Conservation (phyloP, 1,139 yeast genomes). For the Kodamaea arcana region DNA sequence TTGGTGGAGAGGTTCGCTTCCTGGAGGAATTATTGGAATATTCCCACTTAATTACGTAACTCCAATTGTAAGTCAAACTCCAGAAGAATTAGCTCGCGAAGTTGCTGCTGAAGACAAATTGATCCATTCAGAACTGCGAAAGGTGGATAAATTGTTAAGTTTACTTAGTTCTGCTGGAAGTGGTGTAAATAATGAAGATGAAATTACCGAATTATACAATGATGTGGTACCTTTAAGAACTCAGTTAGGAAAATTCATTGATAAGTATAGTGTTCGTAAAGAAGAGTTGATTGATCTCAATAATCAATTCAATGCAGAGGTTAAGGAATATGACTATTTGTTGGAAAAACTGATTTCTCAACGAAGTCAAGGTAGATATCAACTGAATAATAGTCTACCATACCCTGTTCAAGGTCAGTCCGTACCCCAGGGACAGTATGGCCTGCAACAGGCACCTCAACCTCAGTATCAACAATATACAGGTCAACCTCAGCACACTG, state of each 20-base stretch:
- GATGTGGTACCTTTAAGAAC: slow-evolving; percentile 71
- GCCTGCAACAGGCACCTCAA: slow-evolving; percentile 4
- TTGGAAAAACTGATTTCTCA: slow-evolving; percentile 48
- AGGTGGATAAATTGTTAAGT: slow-evolving; percentile 29
- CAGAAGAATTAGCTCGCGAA: slow-evolving; percentile 38
- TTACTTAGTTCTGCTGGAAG: slow-evolving; percentile 42
- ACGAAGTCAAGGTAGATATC: slow-evolving; percentile 14
- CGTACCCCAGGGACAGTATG: not conserved
- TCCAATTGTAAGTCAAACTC: slow-evolving; percentile 65
- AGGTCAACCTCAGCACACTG: not conserved
- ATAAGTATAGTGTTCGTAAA: slow-evolving; percentile 67
- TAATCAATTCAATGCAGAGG: slow-evolving; percentile 63
- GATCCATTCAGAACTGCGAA: slow-evolving; percentile 26
- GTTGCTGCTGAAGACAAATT: slow-evolving; percentile 26
- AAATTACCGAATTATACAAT: slow-evolving; percentile 57
- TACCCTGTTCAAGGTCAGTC: slow-evolving; percentile 14
- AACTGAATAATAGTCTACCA: slow-evolving; percentile 12
- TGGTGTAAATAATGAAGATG: slow-evolving; percentile 29
- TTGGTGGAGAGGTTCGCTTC: slow-evolving; percentile 91
- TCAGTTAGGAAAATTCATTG: slow-evolving; percentile 65
- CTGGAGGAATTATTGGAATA: slow-evolving; percentile 76
- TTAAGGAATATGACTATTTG: slow-evolving; percentile 63
- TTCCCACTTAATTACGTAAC: slow-evolving; percentile 92
- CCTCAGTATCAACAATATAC: slow-evolving; percentile 7
- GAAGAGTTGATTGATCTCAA: slow-evolving; percentile 73